Evolutionary conservation across 2,329 filamentous ascomycete genomes (phyloP).

Genomic region (Aspergillus brasiliensis): DNA sequence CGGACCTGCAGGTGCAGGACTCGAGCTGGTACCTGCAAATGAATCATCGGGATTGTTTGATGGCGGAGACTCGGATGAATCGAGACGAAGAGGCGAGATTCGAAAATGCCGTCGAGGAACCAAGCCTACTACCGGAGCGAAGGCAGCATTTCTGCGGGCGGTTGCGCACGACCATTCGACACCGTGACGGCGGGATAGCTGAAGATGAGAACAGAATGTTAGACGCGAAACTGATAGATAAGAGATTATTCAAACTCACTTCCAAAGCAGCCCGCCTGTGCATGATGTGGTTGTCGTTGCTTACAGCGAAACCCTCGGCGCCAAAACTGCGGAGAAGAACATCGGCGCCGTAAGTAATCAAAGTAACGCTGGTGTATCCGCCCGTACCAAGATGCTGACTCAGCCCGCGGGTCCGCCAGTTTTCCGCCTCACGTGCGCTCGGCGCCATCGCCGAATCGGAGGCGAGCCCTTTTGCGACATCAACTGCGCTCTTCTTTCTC

Average conservation of each 20-base stretch:
- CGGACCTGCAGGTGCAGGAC: slow-evolving; percentile 14
- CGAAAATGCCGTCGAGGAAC: slow-evolving; percentile 38
- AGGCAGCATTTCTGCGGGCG: slow-evolving; percentile 26
- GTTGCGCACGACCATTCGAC: slow-evolving; percentile 43
- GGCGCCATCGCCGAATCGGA: slow-evolving; percentile 37
- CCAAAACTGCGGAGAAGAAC: slow-evolving; percentile 15
- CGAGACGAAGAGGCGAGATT: slow-evolving; percentile 28
- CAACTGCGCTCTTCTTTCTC: slow-evolving; percentile 19
- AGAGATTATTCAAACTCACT: slow-evolving; percentile 21
- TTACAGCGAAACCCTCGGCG: slow-evolving; percentile 17
- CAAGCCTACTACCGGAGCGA: slow-evolving; percentile 19
- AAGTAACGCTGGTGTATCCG: background rate
- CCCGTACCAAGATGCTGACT: background rate
- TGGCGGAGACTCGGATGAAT: slow-evolving; percentile 32
- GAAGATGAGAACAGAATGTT: background rate
- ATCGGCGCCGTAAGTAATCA: background rate
- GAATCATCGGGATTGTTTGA: slow-evolving; percentile 20
- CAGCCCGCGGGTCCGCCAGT: slow-evolving; percentile 7
- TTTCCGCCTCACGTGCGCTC: slow-evolving; percentile 34
- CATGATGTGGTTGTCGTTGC: slow-evolving; percentile 30
- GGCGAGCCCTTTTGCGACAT: slow-evolving; percentile 14
- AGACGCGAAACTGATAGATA: background rate
- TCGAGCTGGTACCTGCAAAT: slow-evolving; percentile 9
- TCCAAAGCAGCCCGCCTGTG: slow-evolving; percentile 37
- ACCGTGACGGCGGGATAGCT: slow-evolving; percentile 43